phyloP scores from a whole-genome alignment of 2,329 filamentous ascomycete species.

The Furcasterigmium furcatum region DNA sequence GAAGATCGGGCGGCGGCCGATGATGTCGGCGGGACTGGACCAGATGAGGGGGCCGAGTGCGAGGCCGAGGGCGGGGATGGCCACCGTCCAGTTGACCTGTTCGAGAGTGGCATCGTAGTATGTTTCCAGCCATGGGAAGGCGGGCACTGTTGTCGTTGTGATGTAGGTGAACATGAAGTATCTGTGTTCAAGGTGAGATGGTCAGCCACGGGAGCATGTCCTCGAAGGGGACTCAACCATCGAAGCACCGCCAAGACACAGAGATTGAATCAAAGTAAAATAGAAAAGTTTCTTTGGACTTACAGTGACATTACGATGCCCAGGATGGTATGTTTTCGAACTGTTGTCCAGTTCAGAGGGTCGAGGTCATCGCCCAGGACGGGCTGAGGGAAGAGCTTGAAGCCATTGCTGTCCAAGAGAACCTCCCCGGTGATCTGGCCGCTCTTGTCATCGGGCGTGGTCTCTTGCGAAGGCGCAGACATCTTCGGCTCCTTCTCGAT shows the following conservation, averaged over 20 bases:
- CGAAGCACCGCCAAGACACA: no score
- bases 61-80: conserved; percentile 46
- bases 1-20: conserved; percentile 48
- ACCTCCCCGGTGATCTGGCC: conserved; percentile 6
- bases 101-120: conserved; percentile 40
- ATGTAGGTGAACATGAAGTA: conserved; percentile 59
- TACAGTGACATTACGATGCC: conserved; percentile 51
- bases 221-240: no score
- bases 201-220: not conserved
- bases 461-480: not conserved
- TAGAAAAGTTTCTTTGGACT: no score
- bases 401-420: conserved; percentile 16
- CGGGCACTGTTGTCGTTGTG: conserved; percentile 53
- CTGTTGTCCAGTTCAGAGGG: conserved; percentile 49
- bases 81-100: conserved; percentile 53
- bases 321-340: conserved; percentile 45
- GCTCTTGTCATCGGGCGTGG: not conserved
- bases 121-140: conserved; percentile 44
- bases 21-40: conserved; percentile 44
- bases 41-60: conserved; percentile 47
- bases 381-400: conserved; percentile 31
- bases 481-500: not conserved
- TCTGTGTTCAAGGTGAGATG: conserved; percentile 20
- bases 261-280: no score
- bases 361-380: conserved; percentile 39